These are phyloP conservation scores for Lathyrus aphaca DNA, from an alignment of 306 rosid genomes.

Conservation along the genomic window DNA sequence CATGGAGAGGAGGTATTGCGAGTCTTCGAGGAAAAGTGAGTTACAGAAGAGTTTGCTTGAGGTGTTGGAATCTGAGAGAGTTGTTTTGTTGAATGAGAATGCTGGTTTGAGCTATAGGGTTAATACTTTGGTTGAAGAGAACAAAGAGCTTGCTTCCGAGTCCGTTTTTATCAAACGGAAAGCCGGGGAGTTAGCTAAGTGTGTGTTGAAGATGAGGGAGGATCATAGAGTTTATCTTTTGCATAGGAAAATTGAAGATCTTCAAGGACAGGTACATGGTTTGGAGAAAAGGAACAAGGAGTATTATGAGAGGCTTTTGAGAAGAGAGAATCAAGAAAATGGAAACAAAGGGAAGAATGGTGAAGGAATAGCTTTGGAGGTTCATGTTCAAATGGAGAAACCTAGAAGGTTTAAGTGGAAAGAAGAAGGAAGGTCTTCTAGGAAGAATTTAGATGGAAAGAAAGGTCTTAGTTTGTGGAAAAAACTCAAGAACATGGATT, in stretches of 20 bases:
- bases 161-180: constrained; percentile 66
- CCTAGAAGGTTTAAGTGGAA: constrained; percentile 49
- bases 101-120: constrained; percentile 67
- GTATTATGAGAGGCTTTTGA: constrained; percentile 68
- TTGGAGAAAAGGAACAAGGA: constrained; percentile 90
- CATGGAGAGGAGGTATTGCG: constrained; percentile 58
- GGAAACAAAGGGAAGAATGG: constrained; percentile 39
- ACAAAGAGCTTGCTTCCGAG: constrained; percentile 70
- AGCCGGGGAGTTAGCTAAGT: constrained; percentile 80
- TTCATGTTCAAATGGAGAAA: constrained; percentile 60
- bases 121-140: constrained; percentile 70
- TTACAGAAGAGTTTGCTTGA: constrained; percentile 86
- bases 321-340: constrained; percentile 37
- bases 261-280: constrained; percentile 79
- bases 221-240: constrained; percentile 81
- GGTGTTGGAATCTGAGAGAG: constrained; percentile 92
- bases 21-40: constrained; percentile 73
- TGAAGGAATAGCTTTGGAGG: constrained; percentile 55
- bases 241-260: constrained; percentile 77
- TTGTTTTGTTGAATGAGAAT: constrained; percentile 79
- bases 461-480: constrained; percentile 55
- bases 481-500: constrained; percentile 74
- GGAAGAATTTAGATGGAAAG: constrained; percentile 39
- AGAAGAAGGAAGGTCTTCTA: constrained; percentile 30
- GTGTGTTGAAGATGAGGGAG: constrained; percentile 80